Evolutionary conservation across 2,329 filamentous ascomycete genomes (phyloP), one percentile per base, ranked within the genome.

Genomic region (Colletotrichum sp.): DNA sequence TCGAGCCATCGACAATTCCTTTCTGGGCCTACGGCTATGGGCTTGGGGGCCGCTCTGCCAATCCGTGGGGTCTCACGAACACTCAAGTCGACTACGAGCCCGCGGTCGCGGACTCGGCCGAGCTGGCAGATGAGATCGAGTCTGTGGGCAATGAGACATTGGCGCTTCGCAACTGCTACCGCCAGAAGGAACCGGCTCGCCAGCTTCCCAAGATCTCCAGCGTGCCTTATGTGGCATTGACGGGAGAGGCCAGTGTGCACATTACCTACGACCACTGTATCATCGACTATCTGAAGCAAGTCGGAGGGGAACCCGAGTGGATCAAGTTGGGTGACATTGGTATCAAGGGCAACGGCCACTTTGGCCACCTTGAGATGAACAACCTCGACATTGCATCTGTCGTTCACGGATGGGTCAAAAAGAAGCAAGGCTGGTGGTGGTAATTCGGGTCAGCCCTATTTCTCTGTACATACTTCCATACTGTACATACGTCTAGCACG

Each of bases 191-290:
- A 65, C 80, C 81, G 5, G 81, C 78, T 10, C 84, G 84, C 70
- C 80, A 84, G 77, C 79, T 91, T 67, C 81, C 80, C 3, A 89
- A 90, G 71, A 79, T 91, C 15, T 80, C 79, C 7, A 81, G 83
- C 22, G 83, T 90, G 10, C 88, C 87, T 1, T 84, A 87, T 8
- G 80, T 91, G 16, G 80, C 89, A 18, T 80, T 89, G 27, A 89
- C 87, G 0, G 83, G 84, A 15, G 87, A 90, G 78, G 87, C 89
- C 10, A 87, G 86, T 32, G 89, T 87, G 62, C 89, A 91, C 81
- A 84, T 85, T 16, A 83, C 84, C 25, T 91, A 90, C 78, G 89
- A 91, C 74, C 86, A 89, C 78, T 90, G 88, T 77, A 89, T 87
- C 3, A 86, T 89, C n/a, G 79, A 82, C 48, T 91, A 87, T 77